A percentile compares a stretch with the other conserved stretches of the same genome.
These are phyloP conservation scores for Penicillium robsamsonii DNA, from an alignment of 495 filamentous ascomycete species.

Conservation along the genomic window DNA sequence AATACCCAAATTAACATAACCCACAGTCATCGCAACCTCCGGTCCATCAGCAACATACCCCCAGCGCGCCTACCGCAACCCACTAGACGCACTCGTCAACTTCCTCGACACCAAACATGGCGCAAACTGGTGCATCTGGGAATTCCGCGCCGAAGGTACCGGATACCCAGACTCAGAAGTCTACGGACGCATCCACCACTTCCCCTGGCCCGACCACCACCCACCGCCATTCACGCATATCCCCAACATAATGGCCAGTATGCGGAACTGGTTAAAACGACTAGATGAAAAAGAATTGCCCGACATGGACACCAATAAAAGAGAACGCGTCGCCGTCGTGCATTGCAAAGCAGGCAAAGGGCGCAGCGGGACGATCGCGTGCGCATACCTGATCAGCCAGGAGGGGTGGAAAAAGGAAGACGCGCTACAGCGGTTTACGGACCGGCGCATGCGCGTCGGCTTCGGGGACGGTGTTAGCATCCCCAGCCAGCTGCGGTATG, in stretches of 20 bases:
- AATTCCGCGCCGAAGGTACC: conserved; percentile 94
- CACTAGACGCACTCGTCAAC: conserved; percentile 75
- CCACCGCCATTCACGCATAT: conserved; percentile 89
- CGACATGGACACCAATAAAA: conserved; percentile 15
- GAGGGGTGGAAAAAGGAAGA: conserved; percentile 79
- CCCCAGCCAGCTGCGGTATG: conserved; percentile 83
- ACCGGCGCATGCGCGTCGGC: conserved; percentile 79
- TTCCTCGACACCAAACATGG: conserved; percentile 86
- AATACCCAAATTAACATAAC: not conserved
- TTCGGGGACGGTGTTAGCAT: conserved; percentile 93
- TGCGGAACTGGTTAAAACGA: conserved; percentile 78
- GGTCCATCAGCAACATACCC: conserved; percentile 87
- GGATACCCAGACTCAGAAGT: conserved; percentile 92
- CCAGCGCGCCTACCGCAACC: conserved; percentile 87
- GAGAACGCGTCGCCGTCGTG: conserved; percentile 75
- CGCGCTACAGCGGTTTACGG: conserved; percentile 80
- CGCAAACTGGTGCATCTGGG: conserved; percentile 87
- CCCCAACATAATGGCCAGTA: conserved; percentile 81
- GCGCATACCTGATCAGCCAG: conserved; percentile 85
- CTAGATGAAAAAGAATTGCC: conserved; percentile 33
- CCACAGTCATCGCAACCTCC: conserved; percentile 67
- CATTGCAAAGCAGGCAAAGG: conserved; percentile 99
- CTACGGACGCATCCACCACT: conserved; percentile 78
- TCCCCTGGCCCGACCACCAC: conserved; percentile 95
- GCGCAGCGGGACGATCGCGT: conserved; percentile 82